Evolutionary conservation across 2,329 filamentous ascomycete genomes (phyloP).

Genomic region (Colletotrichum truncatum): DNA sequence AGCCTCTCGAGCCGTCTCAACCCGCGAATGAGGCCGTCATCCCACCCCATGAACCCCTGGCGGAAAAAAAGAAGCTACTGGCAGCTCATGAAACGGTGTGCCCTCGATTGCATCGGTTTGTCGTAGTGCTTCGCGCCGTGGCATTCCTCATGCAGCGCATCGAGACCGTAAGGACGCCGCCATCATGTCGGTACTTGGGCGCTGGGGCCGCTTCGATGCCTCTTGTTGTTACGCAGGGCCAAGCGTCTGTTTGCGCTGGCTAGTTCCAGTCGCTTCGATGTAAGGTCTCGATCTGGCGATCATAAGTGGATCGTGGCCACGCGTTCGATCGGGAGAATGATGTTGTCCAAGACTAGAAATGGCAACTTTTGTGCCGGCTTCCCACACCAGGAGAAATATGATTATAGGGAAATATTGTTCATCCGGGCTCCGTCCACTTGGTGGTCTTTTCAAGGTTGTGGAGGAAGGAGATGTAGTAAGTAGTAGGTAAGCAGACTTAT

Average conservation of each 20-base stretch:
- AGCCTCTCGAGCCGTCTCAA: neutral
- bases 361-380: neutral
- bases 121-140: neutral
- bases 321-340: conserved; percentile 7
- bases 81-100: neutral
- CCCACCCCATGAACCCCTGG: neutral
- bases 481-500: too few relatives aligned
- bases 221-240: conserved; percentile 4
- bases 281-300: conserved; percentile 1
- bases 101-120: neutral
- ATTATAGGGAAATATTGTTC: neutral
- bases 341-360: conserved; percentile 16
- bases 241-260: neutral
- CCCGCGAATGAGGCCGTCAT: conserved; percentile 3
- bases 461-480: neutral
- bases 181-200: neutral
- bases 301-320: conserved; percentile 4
- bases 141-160: neutral
- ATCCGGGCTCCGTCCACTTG: neutral
- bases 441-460: neutral
- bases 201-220: neutral
- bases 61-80: neutral
- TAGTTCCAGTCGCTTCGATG: neutral
- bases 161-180: neutral
- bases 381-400: neutral